Evolutionary conservation across 1,139 yeast species (phyloP).

Genomic region (Meyerozyma guilliermondii): DNA sequence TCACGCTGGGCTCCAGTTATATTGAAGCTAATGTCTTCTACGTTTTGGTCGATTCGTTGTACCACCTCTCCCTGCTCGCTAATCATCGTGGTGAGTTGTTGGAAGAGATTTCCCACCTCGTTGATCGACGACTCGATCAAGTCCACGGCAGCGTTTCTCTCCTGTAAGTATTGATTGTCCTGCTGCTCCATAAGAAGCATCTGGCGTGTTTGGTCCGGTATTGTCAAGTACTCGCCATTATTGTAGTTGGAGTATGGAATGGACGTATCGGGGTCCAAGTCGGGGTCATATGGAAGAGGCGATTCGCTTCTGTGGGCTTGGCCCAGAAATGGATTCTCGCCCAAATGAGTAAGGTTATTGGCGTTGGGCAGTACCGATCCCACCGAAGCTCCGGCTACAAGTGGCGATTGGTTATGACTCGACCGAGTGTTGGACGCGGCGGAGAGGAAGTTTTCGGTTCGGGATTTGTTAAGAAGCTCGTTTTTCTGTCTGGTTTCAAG

Average conservation of each 20-base stretch:
- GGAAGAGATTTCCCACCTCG: slow-evolving; percentile 92
- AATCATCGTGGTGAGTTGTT: slow-evolving; percentile 95
- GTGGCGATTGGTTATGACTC: slow-evolving; percentile 23
- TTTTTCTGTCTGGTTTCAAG: slow-evolving; percentile 81
- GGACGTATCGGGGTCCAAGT: slow-evolving; percentile 28
- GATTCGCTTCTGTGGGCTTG: slow-evolving; percentile 13
- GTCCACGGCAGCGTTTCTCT: slow-evolving; percentile 86
- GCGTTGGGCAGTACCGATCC: slow-evolving; percentile 4
- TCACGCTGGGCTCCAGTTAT: slow-evolving; percentile 94
- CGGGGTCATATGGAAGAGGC: slow-evolving; percentile 29
- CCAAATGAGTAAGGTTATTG: slow-evolving; percentile 15
- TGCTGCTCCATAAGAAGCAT: slow-evolving; percentile 67
- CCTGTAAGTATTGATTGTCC: slow-evolving; percentile 67
- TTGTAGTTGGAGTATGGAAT: slow-evolving; percentile 21
- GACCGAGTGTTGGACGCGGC: slow-evolving; percentile 34
- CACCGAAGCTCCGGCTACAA: slow-evolving; percentile 5
- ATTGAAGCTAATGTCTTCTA: slow-evolving; percentile 86
- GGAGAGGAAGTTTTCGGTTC: slow-evolving; percentile 80
- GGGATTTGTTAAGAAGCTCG: slow-evolving; percentile 72
- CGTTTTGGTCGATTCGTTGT: slow-evolving; percentile 91
- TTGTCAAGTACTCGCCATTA: slow-evolving; percentile 42
- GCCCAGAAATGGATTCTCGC: slow-evolving; percentile 41
- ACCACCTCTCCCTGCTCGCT: slow-evolving; percentile 96
- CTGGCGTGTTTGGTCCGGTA: slow-evolving; percentile 78
- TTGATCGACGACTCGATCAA: slow-evolving; percentile 93